These are phyloP conservation scores for Aureobasidium vineae DNA, from an alignment of 2,329 filamentous ascomycete species.

Conservation along the genomic window DNA sequence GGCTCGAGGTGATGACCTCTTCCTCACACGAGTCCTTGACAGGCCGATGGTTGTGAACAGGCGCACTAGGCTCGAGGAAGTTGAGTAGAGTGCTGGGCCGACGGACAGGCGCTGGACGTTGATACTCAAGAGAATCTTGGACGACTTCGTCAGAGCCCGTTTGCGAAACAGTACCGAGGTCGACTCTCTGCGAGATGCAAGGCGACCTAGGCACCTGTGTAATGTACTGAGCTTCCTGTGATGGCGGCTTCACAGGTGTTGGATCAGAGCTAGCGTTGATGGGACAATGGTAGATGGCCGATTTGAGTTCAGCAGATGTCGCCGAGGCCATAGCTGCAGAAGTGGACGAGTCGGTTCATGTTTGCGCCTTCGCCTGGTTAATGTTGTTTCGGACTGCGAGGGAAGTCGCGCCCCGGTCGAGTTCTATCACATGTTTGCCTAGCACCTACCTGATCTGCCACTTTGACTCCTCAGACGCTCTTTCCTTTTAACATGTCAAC, in stretches of 20 bases:
- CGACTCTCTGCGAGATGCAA: neutral
- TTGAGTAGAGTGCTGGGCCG: neutral
- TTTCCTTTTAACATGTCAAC: neutral
- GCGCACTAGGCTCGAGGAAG: neutral
- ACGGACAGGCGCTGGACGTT: neutral
- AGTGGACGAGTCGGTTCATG: neutral
- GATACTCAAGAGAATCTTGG: neutral
- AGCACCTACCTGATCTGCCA: neutral
- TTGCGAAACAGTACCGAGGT: neutral
- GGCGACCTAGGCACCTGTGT: slow-evolving; percentile 1
- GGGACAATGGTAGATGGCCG: neutral
- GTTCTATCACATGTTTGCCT: neutral
- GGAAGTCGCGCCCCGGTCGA: neutral
- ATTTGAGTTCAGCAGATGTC: neutral
- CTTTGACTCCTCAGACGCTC: neutral
- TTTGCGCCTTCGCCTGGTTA: neutral
- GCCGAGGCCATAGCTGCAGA: neutral
- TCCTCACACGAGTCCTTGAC: neutral
- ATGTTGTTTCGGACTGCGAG: neutral
- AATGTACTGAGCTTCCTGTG: neutral
- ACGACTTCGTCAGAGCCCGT: neutral
- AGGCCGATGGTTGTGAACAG: neutral
- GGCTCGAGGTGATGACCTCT: neutral
- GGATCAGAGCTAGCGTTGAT: slow-evolving; percentile 1
- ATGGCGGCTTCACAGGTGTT: slow-evolving; percentile 2